Base-by-base conservation (phyloP, 352 stramenopile genomes). In the Phytopythium chamaehyphon region DNA sequence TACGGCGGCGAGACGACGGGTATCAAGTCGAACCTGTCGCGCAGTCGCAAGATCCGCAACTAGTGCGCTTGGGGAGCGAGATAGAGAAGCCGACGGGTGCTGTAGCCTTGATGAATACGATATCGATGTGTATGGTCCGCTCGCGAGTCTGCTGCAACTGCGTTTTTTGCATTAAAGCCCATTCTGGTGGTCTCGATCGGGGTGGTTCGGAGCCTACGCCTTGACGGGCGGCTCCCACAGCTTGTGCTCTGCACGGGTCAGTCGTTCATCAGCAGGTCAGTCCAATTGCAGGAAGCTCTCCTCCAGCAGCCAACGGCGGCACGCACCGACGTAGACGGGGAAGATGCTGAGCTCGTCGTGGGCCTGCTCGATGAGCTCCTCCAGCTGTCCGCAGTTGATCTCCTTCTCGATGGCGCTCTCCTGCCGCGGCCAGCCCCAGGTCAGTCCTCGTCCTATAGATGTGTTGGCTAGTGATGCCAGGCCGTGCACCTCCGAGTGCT, bases 11-110 rank as follows among this genome's bases (percentile, higher is more conserved):
- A 96, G 71, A 81, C 74, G 52, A 94, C 87, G 40, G 87, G 87
- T 76, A 96, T 96, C 76, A 94, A 94, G 73, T 72, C 82, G 21
- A 94, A 95, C 62, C 66, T 96, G 46, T 79, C 83, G 19, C 78
- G 83, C 68, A 93, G 83, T 92, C 82, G 85, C 70, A 95, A 95
- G 77, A 88, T 95, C 57, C 76, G 82, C 68, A 93, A 85, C 62
- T 93, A 90, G 60, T 53, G 40, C 9, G 45, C 51, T 47, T 47
- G 39, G 26, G 14, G 44, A n/a, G n/a, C n/a, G 44, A 42, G 38
- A 33, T 33, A 33, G 28, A 33, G 28, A 33, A 9, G 28, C 28
- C 28, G 9, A 33, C 28, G 28, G 28, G 28, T 33, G 28, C 28
- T 33, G 28, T 6, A 42, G 15, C 37, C 15, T 42, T 42, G 37